Conservation (phyloP, 2,329 filamentous ascomycete species). For the Westerdykella ornata region DNA sequence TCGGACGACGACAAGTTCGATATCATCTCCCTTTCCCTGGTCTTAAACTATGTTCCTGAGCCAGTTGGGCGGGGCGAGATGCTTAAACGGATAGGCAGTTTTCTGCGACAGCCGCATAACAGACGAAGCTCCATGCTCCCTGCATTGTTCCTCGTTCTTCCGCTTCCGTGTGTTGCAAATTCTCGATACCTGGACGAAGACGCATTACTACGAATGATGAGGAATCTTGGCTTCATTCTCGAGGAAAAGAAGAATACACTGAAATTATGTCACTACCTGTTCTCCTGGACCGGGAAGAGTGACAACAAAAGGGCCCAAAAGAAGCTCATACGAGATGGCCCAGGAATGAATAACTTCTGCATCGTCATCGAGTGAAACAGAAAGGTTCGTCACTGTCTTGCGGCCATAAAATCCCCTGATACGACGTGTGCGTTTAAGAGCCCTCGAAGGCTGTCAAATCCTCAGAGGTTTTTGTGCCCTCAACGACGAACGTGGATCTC, state of each 20-base stretch:
- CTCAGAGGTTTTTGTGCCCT: too few relatives aligned
- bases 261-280: slow-evolving; percentile 87
- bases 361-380: slow-evolving; percentile 53
- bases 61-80: slow-evolving; percentile 71
- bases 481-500: too few relatives aligned
- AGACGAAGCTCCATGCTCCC: slow-evolving; percentile 39
- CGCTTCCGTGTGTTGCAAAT: slow-evolving; percentile 79
- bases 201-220: slow-evolving; percentile 66
- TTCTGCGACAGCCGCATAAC: slow-evolving; percentile 22
- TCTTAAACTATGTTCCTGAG: slow-evolving; percentile 89
- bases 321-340: slow-evolving; percentile 67
- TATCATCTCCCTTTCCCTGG: slow-evolving; percentile 82
- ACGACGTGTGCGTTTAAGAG: too few relatives aligned
- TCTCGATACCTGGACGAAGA: slow-evolving; percentile 79
- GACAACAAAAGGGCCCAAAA: slow-evolving; percentile 54
- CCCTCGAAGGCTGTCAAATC: too few relatives aligned
- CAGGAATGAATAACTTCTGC: slow-evolving; percentile 81
- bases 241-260: slow-evolving; percentile 64
- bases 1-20: slow-evolving; percentile 64
- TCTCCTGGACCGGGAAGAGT: slow-evolving; percentile 48
- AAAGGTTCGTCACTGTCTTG: too few relatives aligned
- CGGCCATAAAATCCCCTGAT: too few relatives aligned
- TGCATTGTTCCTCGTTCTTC: slow-evolving; percentile 80
- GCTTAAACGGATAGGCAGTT: slow-evolving; percentile 48
- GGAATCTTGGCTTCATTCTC: slow-evolving; percentile 63